Percentiles rank a stretch among this genome's conserved stretches.
Conservation (phyloP, 225 moss, liverwort and hornwort genomes). For the Pseudisothecium myosuroides region DNA sequence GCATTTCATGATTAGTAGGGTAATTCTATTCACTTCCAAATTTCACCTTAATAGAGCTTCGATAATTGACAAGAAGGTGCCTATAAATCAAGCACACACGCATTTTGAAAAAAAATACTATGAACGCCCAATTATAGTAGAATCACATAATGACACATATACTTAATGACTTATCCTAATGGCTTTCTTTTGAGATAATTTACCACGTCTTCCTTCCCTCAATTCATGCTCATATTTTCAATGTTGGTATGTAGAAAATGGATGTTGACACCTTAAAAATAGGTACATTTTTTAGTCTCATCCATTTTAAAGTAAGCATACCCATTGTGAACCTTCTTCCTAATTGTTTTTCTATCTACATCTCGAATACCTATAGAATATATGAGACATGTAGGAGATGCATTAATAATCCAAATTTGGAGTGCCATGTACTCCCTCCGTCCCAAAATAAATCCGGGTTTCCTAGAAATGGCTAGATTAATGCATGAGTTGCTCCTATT, state of each 20-base stretch:
- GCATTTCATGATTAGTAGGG: not conserved
- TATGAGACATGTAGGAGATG: not conserved
- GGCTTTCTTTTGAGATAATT: not conserved
- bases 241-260: not conserved
- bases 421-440: not conserved
- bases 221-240: no score
- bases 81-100: rapidly evolving
- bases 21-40: not conserved
- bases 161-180: not conserved
- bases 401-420: not conserved
- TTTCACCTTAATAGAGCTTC: no score
- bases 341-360: not conserved
- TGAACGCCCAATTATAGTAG: not conserved
- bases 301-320: not conserved
- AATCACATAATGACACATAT: not conserved
- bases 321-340: rapidly evolving
- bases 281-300: not conserved
- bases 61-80: not conserved
- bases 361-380: not conserved
- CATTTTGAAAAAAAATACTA: not conserved
- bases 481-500: no score
- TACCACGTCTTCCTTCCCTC: no score
- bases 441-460: no score
- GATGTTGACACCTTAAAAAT: not conserved
- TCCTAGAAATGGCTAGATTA: no score